Percentiles rank a stretch among this genome's conserved stretches.
phyloP scores from a whole-genome alignment of 768 basidiomycete genomes.

The Suillus weaverae region DNA sequence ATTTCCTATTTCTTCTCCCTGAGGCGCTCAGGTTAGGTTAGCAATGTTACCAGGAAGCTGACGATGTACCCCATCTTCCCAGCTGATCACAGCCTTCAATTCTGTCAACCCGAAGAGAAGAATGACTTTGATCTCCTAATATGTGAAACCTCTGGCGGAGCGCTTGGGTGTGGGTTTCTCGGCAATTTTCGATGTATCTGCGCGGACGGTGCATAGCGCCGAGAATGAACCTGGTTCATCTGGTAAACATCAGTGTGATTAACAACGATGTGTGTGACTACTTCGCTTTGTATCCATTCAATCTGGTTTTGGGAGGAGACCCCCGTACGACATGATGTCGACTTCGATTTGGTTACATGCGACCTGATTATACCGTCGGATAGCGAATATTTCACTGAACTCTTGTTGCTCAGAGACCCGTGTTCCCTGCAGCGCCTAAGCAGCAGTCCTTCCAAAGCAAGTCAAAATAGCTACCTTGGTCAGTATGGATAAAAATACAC shows the following conservation, averaged over 20 bases:
- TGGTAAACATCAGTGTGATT: not conserved
- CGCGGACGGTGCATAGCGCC: slow-evolving; percentile 35
- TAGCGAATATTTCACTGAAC: slow-evolving; percentile 39
- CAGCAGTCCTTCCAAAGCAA: not conserved
- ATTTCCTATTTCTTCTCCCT: slow-evolving; percentile 57
- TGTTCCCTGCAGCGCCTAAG: slow-evolving; percentile 35
- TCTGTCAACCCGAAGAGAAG: slow-evolving; percentile 55
- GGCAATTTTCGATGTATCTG: slow-evolving; percentile 34
- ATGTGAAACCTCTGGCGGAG: slow-evolving; percentile 22
- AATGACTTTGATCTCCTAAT: slow-evolving; percentile 37
- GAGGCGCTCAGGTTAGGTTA: not conserved
- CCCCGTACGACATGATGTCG: slow-evolving; percentile 33
- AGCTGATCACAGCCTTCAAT: slow-evolving; percentile 50
- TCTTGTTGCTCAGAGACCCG: slow-evolving; percentile 46
- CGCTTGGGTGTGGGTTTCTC: slow-evolving; percentile 21
- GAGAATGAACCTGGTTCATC: slow-evolving; percentile 30
- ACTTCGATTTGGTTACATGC: slow-evolving; percentile 23
- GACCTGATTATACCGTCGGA: slow-evolving; percentile 27
- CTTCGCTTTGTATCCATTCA: slow-evolving; percentile 39
- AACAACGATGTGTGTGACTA: slow-evolving; percentile 8
- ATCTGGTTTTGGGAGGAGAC: slow-evolving; percentile 22
- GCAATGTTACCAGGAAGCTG: not conserved
- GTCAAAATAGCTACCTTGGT: slow-evolving; percentile 33
- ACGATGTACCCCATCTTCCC: slow-evolving; percentile 47
- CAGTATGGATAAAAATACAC: slow-evolving; percentile 44